Conservation (phyloP, 495 filamentous ascomycete genomes). For the Talaromyces trachyspermus region DNA sequence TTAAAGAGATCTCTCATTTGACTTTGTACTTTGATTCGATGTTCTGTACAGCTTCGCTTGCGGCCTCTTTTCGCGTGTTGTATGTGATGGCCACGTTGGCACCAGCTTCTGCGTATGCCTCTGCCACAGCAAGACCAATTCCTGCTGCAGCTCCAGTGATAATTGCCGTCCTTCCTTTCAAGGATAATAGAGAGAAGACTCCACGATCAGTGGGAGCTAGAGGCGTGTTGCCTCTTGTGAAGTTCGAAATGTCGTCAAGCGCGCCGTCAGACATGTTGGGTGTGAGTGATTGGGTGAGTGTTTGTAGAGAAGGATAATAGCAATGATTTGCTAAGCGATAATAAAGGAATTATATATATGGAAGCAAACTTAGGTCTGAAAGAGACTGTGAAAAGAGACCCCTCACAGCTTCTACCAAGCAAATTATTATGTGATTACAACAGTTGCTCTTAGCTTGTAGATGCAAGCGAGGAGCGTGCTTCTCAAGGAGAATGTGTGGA, state of each 20-base stretch:
- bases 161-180: conserved; percentile 63
- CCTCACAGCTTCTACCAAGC: not conserved
- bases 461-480: not conserved
- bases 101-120: conserved; percentile 63
- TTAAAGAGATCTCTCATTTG: conserved; percentile 40
- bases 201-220: not conserved
- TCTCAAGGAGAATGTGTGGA: not conserved
- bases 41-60: conserved; percentile 49
- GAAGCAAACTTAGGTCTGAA: not conserved
- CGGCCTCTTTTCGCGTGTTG: conserved; percentile 59
- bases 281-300: no score
- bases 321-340: not conserved
- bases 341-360: not conserved
- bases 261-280: not conserved
- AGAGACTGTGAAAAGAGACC: not conserved
- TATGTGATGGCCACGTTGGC: conserved; percentile 76
- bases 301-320: not conserved
- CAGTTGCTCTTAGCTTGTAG: not conserved
- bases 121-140: conserved; percentile 61
- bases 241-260: not conserved
- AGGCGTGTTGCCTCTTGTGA: not conserved
- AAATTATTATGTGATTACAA: not conserved
- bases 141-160: conserved; percentile 66
- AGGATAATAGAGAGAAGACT: conserved; percentile 60
- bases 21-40: conserved; percentile 62